Percentiles rank a stretch among this genome's conserved stretches.
Conservation (phyloP, 2,329 filamentous ascomycete species). For the Venturia effusa region DNA sequence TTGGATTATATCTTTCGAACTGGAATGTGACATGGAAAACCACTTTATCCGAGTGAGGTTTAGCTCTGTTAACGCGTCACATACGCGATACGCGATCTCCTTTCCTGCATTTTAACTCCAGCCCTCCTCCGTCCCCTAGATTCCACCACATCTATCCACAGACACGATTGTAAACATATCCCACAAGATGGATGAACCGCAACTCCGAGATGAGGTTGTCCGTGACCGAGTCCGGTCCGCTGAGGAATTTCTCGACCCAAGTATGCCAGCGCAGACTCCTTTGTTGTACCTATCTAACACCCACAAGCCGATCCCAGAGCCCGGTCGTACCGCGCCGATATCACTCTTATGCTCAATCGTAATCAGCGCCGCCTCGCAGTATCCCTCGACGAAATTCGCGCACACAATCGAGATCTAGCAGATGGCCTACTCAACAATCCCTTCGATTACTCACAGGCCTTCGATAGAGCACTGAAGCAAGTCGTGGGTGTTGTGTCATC, state of each 20-base stretch:
- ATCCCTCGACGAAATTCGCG: slow-evolving; percentile 68
- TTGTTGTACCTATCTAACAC: slow-evolving; percentile 14
- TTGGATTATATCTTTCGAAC: no score
- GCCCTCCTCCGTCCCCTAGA: not conserved
- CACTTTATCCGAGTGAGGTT: not conserved
- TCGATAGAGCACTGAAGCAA: slow-evolving; percentile 82
- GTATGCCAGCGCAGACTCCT: slow-evolving; percentile 40
- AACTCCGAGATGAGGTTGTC: slow-evolving; percentile 63
- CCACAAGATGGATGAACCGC: not conserved
- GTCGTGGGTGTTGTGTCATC: slow-evolving; percentile 72
- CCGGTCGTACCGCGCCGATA: slow-evolving; percentile 67
- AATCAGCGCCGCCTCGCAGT: slow-evolving; percentile 47
- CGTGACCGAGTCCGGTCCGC: slow-evolving; percentile 75
- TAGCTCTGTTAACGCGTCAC: not conserved
- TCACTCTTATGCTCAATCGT: slow-evolving; percentile 63
- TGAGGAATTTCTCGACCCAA: slow-evolving; percentile 88
- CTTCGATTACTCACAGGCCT: slow-evolving; percentile 80
- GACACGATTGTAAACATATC: not conserved
- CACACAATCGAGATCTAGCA: slow-evolving; percentile 76
- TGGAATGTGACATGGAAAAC: no score
- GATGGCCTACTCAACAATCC: slow-evolving; percentile 69
- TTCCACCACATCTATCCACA: not conserved
- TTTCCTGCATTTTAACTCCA: not conserved
- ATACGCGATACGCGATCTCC: not conserved
- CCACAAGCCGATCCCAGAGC: slow-evolving; percentile 40